A percentile compares a stretch with the other conserved stretches of the same genome.
Evolutionary conservation across 495 filamentous ascomycete species (phyloP).

Genomic region (Podospora conica): DNA sequence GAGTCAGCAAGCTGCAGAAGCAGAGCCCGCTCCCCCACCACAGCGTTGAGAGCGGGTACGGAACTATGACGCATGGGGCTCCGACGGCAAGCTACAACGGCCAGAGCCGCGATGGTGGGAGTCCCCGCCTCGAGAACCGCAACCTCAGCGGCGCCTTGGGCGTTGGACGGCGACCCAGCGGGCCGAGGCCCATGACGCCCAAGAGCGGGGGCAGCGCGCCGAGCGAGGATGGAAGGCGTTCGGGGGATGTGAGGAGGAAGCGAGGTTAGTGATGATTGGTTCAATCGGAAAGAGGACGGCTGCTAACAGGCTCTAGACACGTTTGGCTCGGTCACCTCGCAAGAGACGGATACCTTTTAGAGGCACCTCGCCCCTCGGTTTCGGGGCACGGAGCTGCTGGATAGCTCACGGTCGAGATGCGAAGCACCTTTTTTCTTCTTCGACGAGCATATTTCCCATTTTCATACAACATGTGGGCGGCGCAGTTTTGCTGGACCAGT

Average conservation of each 20-base stretch:
- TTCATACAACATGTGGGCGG: not conserved
- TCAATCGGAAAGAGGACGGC: not conserved
- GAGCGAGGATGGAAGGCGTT: slow-evolving; percentile 23
- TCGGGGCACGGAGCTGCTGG: slow-evolving; percentile 6
- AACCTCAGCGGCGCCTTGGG: slow-evolving; percentile 42
- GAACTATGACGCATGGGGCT: slow-evolving; percentile 40
- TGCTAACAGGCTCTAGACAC: slow-evolving; percentile 37
- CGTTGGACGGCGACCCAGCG: slow-evolving; percentile 41
- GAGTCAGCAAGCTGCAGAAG: slow-evolving; percentile 40
- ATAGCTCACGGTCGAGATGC: slow-evolving; percentile 1
- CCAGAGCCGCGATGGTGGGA: slow-evolving; percentile 28
- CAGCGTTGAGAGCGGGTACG: slow-evolving; percentile 46
- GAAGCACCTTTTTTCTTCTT: not conserved
- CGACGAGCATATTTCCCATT: not conserved
- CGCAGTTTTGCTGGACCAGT: not conserved
- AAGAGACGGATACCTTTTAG: slow-evolving; percentile 51
- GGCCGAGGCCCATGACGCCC: slow-evolving; percentile 50
- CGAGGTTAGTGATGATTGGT: slow-evolving; percentile 37
- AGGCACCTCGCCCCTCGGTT: not conserved
- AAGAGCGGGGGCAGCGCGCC: slow-evolving; percentile 27
- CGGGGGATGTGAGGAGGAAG: slow-evolving; percentile 41
- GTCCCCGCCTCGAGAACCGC: slow-evolving; percentile 40
- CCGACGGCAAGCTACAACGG: slow-evolving; percentile 31
- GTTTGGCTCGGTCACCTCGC: slow-evolving; percentile 45
- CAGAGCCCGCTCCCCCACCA: slow-evolving; percentile 39